Evolutionary conservation across 2,329 filamentous ascomycete genomes (phyloP).

Genomic region (Blastomyces silverae): DNA sequence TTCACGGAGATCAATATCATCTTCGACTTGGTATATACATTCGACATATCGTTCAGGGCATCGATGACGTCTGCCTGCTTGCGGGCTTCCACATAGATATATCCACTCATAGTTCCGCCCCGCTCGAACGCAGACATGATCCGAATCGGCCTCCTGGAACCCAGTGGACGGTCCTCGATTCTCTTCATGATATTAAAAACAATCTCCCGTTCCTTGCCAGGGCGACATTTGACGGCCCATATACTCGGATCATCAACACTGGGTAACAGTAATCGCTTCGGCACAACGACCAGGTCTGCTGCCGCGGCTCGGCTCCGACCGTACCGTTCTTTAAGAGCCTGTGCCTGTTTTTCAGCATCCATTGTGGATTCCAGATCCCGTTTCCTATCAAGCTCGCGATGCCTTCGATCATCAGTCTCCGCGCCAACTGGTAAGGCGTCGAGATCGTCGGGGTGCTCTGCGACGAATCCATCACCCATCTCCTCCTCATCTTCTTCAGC

Average conservation of each 20-base stretch:
- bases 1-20: conserved; percentile 88
- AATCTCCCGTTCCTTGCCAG: conserved; percentile 90
- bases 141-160: conserved; percentile 70
- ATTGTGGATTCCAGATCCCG: conserved; percentile 80
- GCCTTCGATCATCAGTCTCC: conserved; percentile 81
- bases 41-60: conserved; percentile 74
- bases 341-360: conserved; percentile 89
- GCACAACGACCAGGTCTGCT: conserved; percentile 67
- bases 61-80: conserved; percentile 78
- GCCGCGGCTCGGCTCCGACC: conserved; percentile 65
- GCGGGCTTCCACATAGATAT: conserved; percentile 89
- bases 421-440: conserved; percentile 66
- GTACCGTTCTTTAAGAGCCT: conserved; percentile 79
- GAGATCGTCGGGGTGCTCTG: conserved; percentile 85
- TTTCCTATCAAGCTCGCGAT: conserved; percentile 87
- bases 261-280: conserved; percentile 78
- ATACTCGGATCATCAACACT: conserved; percentile 94
- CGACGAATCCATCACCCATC: conserved; percentile 75
- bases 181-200: conserved; percentile 83
- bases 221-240: conserved; percentile 87
- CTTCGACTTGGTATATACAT: conserved; percentile 82
- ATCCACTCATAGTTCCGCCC: conserved; percentile 81
- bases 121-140: conserved; percentile 92
- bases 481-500: conserved; percentile 84
- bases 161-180: conserved; percentile 65